Percentiles rank a stretch among this genome's conserved stretches.
Conservation (phyloP, 306 rosid genomes). For the Benincasa hispida region DNA sequence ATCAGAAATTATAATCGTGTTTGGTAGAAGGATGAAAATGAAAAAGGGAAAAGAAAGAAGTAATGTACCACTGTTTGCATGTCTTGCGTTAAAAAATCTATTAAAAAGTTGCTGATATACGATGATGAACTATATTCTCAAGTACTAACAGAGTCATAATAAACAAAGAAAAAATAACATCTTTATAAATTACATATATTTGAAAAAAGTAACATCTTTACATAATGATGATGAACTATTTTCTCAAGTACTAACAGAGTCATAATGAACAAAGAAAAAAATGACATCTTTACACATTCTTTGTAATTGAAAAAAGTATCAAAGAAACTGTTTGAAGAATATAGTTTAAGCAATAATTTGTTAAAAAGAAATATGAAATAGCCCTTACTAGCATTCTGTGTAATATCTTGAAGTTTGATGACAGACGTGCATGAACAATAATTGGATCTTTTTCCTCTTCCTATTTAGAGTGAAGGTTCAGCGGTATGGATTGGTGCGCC, state of each 20-base stretch:
- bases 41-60: background rate
- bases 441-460: background rate
- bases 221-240: too few species aligned
- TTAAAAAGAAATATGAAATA: background rate
- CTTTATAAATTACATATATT: background rate
- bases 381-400: background rate
- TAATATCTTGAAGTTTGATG: background rate
- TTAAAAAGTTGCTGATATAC: background rate
- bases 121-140: background rate
- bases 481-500: slow-evolving; percentile 94
- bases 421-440: background rate
- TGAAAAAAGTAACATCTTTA: background rate
- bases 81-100: background rate
- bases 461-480: slow-evolving; percentile 76
- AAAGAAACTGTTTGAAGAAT: background rate
- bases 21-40: background rate
- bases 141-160: background rate
- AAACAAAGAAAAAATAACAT: background rate
- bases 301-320: background rate
- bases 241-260: background rate
- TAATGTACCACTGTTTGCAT: background rate
- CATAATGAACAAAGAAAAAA: background rate
- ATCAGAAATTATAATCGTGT: background rate
- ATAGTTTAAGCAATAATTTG: background rate
- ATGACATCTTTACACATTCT: background rate